These are phyloP conservation scores for Candida berthetii DNA, from an alignment of 805 yeast species.

Conservation along the genomic window DNA sequence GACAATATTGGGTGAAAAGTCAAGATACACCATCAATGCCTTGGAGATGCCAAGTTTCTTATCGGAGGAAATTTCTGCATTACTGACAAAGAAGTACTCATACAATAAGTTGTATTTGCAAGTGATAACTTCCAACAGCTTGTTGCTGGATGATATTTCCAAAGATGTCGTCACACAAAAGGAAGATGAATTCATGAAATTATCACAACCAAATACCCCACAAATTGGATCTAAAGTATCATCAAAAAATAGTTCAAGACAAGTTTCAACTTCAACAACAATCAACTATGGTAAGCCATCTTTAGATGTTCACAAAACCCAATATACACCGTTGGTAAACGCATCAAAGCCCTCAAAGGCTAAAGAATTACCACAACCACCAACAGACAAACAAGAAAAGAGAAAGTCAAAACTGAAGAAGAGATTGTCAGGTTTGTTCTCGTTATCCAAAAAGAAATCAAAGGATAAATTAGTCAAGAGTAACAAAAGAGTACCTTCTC, in stretches of 20 bases:
- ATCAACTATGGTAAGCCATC: slow-evolving; percentile 5
- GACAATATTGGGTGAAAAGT: slow-evolving; percentile 15
- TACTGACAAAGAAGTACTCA: slow-evolving; percentile 13
- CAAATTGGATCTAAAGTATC: background rate
- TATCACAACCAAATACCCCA: background rate
- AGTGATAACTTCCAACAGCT: slow-evolving; percentile 21
- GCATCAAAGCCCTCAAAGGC: background rate
- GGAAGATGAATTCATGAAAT: background rate
- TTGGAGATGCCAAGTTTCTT: slow-evolving; percentile 29
- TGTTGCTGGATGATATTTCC: slow-evolving; percentile 9
- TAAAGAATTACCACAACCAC: background rate
- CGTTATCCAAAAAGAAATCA: slow-evolving; percentile 1
- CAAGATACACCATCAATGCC: slow-evolving; percentile 20
- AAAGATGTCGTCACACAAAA: slow-evolving; percentile 6
- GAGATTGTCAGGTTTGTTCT: slow-evolving; percentile 19
- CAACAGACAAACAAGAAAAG: slow-evolving; percentile 3
- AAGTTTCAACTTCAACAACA: background rate
- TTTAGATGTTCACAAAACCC: slow-evolving; percentile 7
- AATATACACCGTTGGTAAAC: too few species aligned
- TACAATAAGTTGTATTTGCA: slow-evolving; percentile 20
- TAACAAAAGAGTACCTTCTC: background rate
- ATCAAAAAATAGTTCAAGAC: slow-evolving; percentile 2
- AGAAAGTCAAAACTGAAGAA: slow-evolving; percentile 10
- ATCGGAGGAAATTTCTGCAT: slow-evolving; percentile 29
- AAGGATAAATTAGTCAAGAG: background rate